A percentile compares a stretch with the other conserved stretches of the same genome.
Conservation (phyloP, 78 protist species). For the Pigoraptor vietnamica region DNA sequence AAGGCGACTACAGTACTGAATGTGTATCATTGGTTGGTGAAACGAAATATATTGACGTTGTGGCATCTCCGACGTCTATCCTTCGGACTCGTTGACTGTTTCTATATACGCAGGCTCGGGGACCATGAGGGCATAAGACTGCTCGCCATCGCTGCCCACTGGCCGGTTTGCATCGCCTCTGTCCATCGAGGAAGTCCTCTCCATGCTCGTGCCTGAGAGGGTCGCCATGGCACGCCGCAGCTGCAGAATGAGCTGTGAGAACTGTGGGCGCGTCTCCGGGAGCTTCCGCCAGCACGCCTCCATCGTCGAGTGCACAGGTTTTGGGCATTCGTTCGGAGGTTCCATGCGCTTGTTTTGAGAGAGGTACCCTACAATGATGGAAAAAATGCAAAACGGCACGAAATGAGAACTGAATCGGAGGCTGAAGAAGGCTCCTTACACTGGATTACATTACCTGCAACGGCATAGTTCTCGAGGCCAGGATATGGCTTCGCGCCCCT, state of each 20-base stretch:
- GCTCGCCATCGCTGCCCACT: too few species aligned
- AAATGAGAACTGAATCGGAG: not conserved
- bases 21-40: too few species aligned
- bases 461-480: not conserved
- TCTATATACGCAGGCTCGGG: too few species aligned
- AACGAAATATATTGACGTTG: not conserved
- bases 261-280: not conserved
- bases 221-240: not conserved
- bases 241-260: not conserved
- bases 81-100: too few species aligned
- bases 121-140: too few species aligned
- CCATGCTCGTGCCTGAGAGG: not conserved
- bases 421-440: not conserved
- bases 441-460: not conserved
- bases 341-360: not conserved
- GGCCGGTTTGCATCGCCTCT: too few species aligned
- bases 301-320: not conserved
- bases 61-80: too few species aligned
- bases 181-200: not conserved
- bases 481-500: not conserved
- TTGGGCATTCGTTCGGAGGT: not conserved
- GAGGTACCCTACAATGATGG: not conserved
- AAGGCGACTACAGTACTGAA: too few species aligned
- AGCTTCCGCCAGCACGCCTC: not conserved
- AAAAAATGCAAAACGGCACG: not conserved